A percentile compares a stretch with the other conserved stretches of the same genome.
Conservation (phyloP, 129 eudicot genomes). For the Artemisia tridentata region DNA sequence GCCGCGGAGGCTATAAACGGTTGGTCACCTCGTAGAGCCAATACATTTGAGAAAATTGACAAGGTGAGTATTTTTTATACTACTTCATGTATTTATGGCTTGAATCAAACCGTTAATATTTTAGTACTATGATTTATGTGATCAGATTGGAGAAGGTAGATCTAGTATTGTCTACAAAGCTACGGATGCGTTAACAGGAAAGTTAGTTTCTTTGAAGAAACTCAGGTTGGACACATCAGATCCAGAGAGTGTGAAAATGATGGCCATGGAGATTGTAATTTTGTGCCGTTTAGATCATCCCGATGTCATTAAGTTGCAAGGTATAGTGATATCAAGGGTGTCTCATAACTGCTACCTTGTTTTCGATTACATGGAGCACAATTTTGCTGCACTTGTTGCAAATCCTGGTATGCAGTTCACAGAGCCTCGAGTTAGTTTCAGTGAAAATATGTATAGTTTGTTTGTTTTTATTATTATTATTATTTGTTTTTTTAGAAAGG, state of each 20-base stretch:
- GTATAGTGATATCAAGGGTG: not conserved
- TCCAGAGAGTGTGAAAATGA: not conserved
- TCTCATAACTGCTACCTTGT: not conserved
- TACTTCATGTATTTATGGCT: too few relatives aligned
- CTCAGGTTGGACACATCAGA: not conserved
- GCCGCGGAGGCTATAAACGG: not conserved
- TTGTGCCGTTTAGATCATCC: constrained; percentile 20
- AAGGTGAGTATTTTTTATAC: not conserved
- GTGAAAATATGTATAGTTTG: too few relatives aligned
- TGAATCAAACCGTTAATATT: not conserved
- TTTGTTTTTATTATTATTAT: too few relatives aligned
- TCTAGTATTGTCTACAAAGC: not conserved
- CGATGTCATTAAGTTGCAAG: constrained; percentile 2
- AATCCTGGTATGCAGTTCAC: not conserved
- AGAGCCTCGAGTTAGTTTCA: not conserved
- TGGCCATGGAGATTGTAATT: not conserved
- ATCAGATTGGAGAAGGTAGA: constrained; percentile 12
- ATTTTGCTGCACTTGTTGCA: constrained; percentile 1
- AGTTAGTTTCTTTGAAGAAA: not conserved
- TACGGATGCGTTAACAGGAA: not conserved
- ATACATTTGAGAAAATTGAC: not conserved
- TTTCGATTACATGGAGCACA: constrained; percentile 6
- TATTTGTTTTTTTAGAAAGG: too few relatives aligned
- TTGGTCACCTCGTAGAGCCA: not conserved
- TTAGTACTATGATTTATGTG: not conserved